Evolutionary conservation across 768 basidiomycete genomes (phyloP).

Genomic region (Xerocomus spinulosus): DNA sequence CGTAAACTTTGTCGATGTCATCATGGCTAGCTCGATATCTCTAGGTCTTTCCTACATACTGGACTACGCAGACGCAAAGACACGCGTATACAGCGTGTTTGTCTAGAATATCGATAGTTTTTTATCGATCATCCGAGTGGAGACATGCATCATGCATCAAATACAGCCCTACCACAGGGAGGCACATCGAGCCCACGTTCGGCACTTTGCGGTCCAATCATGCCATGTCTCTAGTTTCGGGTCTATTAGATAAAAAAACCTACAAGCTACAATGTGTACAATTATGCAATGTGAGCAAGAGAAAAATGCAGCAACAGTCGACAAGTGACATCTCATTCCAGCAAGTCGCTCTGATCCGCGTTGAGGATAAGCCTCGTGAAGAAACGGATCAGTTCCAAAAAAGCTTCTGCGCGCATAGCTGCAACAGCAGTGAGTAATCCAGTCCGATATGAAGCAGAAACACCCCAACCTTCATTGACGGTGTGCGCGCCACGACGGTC

Average conservation of each 20-base stretch:
- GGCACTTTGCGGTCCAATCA: constrained; percentile 14
- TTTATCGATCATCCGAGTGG: constrained; percentile 12
- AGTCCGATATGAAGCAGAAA: not conserved
- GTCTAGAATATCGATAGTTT: constrained; percentile 11
- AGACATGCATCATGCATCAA: constrained; percentile 6
- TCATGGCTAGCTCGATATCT: no score
- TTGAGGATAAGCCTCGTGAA: constrained; percentile 32
- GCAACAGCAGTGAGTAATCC: constrained; percentile 6
- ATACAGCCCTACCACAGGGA: constrained; percentile 2
- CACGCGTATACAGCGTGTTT: constrained; percentile 8
- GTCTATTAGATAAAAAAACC: no score
- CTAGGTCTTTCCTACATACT: no score
- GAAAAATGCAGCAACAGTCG: no score
- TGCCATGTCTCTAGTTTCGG: no score
- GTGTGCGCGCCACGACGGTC: constrained; percentile 34
- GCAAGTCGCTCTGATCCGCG: constrained; percentile 24
- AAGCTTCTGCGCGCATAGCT: constrained; percentile 28
- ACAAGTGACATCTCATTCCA: constrained; percentile 14
- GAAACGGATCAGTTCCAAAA: constrained; percentile 32
- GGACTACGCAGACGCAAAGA: no score
- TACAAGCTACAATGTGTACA: no score
- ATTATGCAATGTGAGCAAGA: no score
- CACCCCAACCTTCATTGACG: constrained; percentile 23
- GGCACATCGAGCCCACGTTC: constrained; percentile 25
- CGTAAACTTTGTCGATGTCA: constrained; percentile 19